These are phyloP conservation scores for Dothideomycetes sp. DNA, from an alignment of 2,329 filamentous ascomycete genomes.

Conservation along the genomic window DNA sequence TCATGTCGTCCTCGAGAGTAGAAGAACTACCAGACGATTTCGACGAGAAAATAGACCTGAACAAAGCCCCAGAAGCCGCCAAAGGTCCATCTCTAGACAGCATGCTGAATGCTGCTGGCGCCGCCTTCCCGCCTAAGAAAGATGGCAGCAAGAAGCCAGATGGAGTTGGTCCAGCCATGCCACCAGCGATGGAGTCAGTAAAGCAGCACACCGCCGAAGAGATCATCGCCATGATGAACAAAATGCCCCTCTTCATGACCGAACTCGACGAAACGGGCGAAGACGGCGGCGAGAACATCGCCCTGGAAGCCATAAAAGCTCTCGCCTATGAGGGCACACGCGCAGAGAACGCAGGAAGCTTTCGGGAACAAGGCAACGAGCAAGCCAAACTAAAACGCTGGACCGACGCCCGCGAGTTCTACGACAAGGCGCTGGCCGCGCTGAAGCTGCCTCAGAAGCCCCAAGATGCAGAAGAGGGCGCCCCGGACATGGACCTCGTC, in stretches of 20 bases:
- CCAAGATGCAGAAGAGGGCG: conserved; percentile 31
- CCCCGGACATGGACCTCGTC: conserved; percentile 34
- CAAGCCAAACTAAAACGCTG: conserved; percentile 63
- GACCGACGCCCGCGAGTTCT: conserved; percentile 82
- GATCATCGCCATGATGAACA: conserved; percentile 53
- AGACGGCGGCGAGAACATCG: conserved; percentile 61
- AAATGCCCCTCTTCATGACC: conserved; percentile 89
- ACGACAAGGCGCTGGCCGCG: conserved; percentile 72
- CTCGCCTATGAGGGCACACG: conserved; percentile 88
- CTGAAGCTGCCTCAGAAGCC: conserved; percentile 51
- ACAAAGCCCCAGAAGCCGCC: conserved; percentile 17
- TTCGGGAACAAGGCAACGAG: conserved; percentile 90
- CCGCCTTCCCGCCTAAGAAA: conserved; percentile 9
- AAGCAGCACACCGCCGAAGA: conserved; percentile 48
- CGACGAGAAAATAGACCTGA: conserved; percentile 31
- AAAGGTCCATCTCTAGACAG: conserved; percentile 23
- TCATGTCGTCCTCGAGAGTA: conserved; percentile 17
- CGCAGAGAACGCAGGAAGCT: conserved; percentile 69
- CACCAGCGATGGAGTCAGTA: conserved; percentile 47
- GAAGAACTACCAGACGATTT: conserved; percentile 42
- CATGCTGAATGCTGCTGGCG: conserved; percentile 6
- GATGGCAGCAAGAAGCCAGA: conserved; percentile 7
- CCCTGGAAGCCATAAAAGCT: conserved; percentile 77
- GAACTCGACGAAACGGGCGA: conserved; percentile 54
- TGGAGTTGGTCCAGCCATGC: conserved; percentile 34